Evolutionary conservation across 2,329 filamentous ascomycete genomes (phyloP), one percentile per base, ranked within the genome.

Genomic region (Paraphoma sp.): DNA sequence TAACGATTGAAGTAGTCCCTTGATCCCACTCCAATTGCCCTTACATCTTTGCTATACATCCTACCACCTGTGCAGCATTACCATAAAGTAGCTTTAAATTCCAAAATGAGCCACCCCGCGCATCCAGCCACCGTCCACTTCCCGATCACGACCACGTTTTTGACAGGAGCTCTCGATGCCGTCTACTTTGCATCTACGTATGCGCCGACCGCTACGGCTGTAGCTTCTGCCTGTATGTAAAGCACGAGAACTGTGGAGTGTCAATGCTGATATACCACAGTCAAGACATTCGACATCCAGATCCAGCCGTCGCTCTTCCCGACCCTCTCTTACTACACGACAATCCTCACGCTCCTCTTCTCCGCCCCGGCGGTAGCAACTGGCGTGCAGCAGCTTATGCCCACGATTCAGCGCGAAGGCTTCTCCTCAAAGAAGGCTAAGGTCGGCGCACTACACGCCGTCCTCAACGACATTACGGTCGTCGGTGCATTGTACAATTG

Each of bases 71-170:
- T 14, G 14, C 33, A 36, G 14, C 40, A 42, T 11, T 11, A 6
- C 10, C 33, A 38, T 11, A 11, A 11, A 38, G 33, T 38, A 11
- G 10, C 33, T 38, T 42, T 42, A 42, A 46, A 33, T 38, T 23
- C 28, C 54, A 63, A 23, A 42, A 60, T 57, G 54, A 78, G 75
- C 56, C 79, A 80, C 61, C 80, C 81, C 51, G 67, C 73, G 42
- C 80, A 83, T 63, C 80, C 80, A 47, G 78, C 79, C 28, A 70
- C 75, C 10, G 78, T 82, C 44, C 81, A 83, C 69, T 81, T 80
- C 66, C 80, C 81, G 17, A 74, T 83, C 51, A 75, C 79, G 53
- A 81, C 81, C 68, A 74, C 79, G 56, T 63, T 72, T 43, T 69
- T 81, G 12, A 75, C 78, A 36, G 79, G 76, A 48, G 74, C 57